Evolutionary conservation across 768 basidiomycete genomes (phyloP), one percentile per base, ranked within the genome.

Genomic region (Mycena crocata): DNA sequence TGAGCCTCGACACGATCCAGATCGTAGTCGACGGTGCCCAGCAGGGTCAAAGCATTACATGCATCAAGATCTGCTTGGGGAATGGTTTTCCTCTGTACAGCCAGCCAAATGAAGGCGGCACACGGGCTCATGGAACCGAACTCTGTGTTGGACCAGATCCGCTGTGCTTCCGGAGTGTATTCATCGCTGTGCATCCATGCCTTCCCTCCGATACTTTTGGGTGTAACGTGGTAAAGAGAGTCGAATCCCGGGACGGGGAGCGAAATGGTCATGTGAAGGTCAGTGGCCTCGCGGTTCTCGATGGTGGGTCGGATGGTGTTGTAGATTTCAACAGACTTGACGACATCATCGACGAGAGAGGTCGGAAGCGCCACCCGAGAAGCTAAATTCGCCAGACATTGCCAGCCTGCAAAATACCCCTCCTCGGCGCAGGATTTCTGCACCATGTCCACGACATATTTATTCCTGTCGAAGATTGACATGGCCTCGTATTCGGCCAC

Each of bases 401-500:
- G 3, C 60, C 60, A 62, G 23, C 39, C 60, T 10, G 60, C 40
- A 26, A 62, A 62, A 19, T 62, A 62, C 26, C 60, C 60, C 15
- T 54, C 39, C 1, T 26, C 28, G n/a, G 6, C 6, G 17, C 5
- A 49, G 44, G 45, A 34, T 23, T 48, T 30, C 57, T 32, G 31
- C 1, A 58, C 44, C 9, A 48, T 35, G 10, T 48, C 40, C 13
- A 48, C 31, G 42, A 48, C 57, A 34, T 26, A 58, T 21, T 7
- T 26, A 45, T 48, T 58, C 17, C 32, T 58, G 24, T 2, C 31
- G 14, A 26, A 23, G 45, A 48, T 17, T 14, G 57, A 58, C 57
- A 58, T 48, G 44, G 32, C 13, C 1, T 1, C 1, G 19, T 58
- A 58, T 17, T 48, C 31, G 23, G 57, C 2, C 1, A 23, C 44